Conservation (phyloP, 495 filamentous ascomycete genomes). For the Penicillium atrosanguineum region DNA sequence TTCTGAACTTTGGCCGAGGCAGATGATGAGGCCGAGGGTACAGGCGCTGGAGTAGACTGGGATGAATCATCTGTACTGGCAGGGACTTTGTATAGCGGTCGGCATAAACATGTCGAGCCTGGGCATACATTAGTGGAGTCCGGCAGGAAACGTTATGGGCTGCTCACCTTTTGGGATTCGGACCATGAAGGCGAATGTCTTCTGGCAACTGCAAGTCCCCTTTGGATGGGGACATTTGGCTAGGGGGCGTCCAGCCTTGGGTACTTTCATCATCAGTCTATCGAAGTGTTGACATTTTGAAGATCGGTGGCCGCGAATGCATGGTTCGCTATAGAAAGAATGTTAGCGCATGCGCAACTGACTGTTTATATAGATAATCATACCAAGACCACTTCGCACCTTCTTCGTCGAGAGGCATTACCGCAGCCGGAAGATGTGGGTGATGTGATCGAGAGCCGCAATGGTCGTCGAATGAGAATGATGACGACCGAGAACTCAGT, state of each 20-base stretch:
- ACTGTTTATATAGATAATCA: background rate
- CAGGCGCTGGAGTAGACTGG: slow-evolving; percentile 10
- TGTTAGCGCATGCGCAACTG: slow-evolving; percentile 6
- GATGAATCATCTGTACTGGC: slow-evolving; percentile 14
- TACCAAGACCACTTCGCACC: slow-evolving; percentile 55
- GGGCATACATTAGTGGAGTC: background rate
- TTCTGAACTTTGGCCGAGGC: slow-evolving; percentile 27
- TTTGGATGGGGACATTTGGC: slow-evolving; percentile 73
- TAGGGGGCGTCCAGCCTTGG: slow-evolving; percentile 76
- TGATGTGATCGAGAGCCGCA: background rate
- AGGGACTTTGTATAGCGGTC: slow-evolving; percentile 42
- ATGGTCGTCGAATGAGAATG: slow-evolving; percentile 8
- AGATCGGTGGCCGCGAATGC: slow-evolving; percentile 82
- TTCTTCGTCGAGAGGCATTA: slow-evolving; percentile 50
- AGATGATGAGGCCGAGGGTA: slow-evolving; percentile 12
- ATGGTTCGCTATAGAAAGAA: slow-evolving; percentile 60
- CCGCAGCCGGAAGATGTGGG: slow-evolving; percentile 4
- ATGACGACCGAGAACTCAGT: background rate
- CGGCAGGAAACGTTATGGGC: background rate
- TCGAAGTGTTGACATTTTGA: slow-evolving; percentile 78
- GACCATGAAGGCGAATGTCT: slow-evolving; percentile 51
- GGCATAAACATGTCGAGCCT: slow-evolving; percentile 41
- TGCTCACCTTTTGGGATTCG: slow-evolving; percentile 46
- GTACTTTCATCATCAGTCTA: slow-evolving; percentile 73
- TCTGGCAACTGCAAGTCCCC: slow-evolving; percentile 57